Evolutionary conservation across 768 basidiomycete genomes (phyloP), one percentile per base, ranked within the genome.

Genomic region (Favolaschia claudopus): DNA sequence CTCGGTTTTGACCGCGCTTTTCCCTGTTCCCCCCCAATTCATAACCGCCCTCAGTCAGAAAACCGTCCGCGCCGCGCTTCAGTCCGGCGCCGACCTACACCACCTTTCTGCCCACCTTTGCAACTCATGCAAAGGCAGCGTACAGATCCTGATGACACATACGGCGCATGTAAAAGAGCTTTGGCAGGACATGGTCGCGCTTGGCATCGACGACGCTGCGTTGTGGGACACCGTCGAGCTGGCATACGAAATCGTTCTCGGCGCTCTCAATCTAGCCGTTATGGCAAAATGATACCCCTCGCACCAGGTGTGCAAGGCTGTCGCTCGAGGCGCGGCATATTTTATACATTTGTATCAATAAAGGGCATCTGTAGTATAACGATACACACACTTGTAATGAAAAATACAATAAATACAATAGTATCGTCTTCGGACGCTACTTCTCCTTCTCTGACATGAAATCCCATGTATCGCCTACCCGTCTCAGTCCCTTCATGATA

Each of bases 141-240:
- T 81, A 27, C 76, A 76, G 49, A 76, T 71, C 3, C 79, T 85
- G 20, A 83, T 77, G 64, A 77, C 76, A 27, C 85, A 86, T 55
- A 84, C 91, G n/a, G 81, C 86, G 31, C 83, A 84, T 63, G 85
- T 92, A 46, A 89, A 89, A 65, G 92, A 89, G 60, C 76, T 93
- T 20, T 95, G 92, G 92, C 85, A 87, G 63, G 90, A 92, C 69
- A 85, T 87, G 68, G 87, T 86, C 47, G 83, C 86, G 12, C 85
- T 94, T 34, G 92, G 92, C 20, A 69, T 94, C 7, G 81, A 82
- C 63, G 89, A 92, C 65, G 80, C 83, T 33, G 85, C 87, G 53
- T 76, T 94, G 33, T 95, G 92, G 93, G 85, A 86, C 51, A 85
- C 85, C 29, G 76, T 95, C 63, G 88, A 92, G 65, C 82, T 89